phyloP scores from a whole-genome alignment of 2,329 filamentous ascomycete species.

The Eutypa lata region DNA sequence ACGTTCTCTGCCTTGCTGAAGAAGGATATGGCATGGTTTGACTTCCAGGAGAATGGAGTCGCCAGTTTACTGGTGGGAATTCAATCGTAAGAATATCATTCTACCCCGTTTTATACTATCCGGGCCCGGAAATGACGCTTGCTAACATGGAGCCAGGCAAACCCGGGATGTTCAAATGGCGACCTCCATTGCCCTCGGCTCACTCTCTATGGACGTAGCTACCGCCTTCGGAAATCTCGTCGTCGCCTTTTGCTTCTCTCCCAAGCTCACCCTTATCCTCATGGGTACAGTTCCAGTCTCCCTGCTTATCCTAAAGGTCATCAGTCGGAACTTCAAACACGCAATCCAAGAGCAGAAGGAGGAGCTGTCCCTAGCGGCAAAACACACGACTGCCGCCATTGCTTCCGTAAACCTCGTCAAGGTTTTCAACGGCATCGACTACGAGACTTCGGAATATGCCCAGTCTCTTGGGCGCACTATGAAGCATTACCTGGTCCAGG shows the following conservation, averaged over 20 bases:
- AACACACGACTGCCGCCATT: slow-evolving; percentile 66
- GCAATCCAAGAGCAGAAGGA: slow-evolving; percentile 68
- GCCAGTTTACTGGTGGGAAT: slow-evolving; percentile 67
- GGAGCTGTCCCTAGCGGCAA: slow-evolving; percentile 68
- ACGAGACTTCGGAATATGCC: slow-evolving; percentile 67
- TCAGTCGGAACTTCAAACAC: slow-evolving; percentile 59
- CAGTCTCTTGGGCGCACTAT: slow-evolving; percentile 56
- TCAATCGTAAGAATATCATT: slow-evolving; percentile 59
- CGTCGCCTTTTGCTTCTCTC: slow-evolving; percentile 76
- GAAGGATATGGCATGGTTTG: slow-evolving; percentile 81
- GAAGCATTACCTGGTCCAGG: slow-evolving; percentile 63
- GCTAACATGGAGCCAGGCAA: slow-evolving; percentile 54
- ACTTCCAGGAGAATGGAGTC: slow-evolving; percentile 67
- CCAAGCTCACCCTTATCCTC: slow-evolving; percentile 79
- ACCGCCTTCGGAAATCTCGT: slow-evolving; percentile 62
- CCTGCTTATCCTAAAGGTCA: slow-evolving; percentile 53
- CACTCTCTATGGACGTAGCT: slow-evolving; percentile 61
- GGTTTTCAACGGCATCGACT: slow-evolving; percentile 71
- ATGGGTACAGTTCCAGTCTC: slow-evolving; percentile 71
- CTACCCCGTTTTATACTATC: not conserved
- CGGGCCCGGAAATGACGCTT: too few species aligned
- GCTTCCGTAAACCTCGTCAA: slow-evolving; percentile 82
- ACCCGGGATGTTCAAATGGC: slow-evolving; percentile 78
- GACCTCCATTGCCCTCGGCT: slow-evolving; percentile 75
- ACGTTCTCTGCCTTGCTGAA: slow-evolving; percentile 68